phyloP scores from a whole-genome alignment of 441 rosid genomes.

The Jatropha podagrica region DNA sequence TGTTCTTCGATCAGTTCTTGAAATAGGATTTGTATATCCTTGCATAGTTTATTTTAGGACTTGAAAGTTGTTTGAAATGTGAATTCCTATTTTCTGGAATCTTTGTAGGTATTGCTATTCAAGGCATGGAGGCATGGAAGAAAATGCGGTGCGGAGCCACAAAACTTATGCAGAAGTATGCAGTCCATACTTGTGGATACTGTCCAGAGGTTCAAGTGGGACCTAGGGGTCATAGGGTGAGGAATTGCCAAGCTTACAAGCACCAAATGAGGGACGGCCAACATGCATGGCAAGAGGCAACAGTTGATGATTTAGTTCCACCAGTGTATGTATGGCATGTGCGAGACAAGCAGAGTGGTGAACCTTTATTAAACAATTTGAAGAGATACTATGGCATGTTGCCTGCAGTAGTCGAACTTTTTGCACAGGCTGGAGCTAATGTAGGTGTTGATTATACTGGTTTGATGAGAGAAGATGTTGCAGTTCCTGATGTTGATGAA shows the following conservation, averaged over 20 bases:
- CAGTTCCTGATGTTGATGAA: slow-evolving; percentile 37
- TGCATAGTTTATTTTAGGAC: background rate
- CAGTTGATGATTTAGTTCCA: slow-evolving; percentile 43
- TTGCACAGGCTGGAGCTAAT: slow-evolving; percentile 44
- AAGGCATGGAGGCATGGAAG: slow-evolving; percentile 46
- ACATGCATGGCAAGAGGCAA: slow-evolving; percentile 60
- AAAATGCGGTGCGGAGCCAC: slow-evolving; percentile 38
- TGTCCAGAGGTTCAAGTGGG: slow-evolving; percentile 52
- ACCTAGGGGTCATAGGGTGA: slow-evolving; percentile 52
- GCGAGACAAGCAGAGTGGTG: slow-evolving; percentile 22
- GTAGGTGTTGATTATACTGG: slow-evolving; percentile 29
- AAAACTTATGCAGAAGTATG: slow-evolving; percentile 39
- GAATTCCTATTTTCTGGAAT: background rate
- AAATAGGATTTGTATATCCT: background rate
- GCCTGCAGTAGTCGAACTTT: slow-evolving; percentile 50
- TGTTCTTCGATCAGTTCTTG: background rate
- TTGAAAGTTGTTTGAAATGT: background rate
- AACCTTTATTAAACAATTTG: slow-evolving; percentile 37
- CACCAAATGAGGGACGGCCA: slow-evolving; percentile 64
- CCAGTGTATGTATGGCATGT: slow-evolving; percentile 51
- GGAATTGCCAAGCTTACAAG: slow-evolving; percentile 49
- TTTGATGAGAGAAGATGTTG: slow-evolving; percentile 42
- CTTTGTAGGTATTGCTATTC: slow-evolving; percentile 27
- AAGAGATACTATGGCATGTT: slow-evolving; percentile 51
- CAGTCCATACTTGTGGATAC: slow-evolving; percentile 52